Evolutionary conservation across 2,329 filamentous ascomycete species (phyloP).

Genomic region (Graphilbum fragrans): DNA sequence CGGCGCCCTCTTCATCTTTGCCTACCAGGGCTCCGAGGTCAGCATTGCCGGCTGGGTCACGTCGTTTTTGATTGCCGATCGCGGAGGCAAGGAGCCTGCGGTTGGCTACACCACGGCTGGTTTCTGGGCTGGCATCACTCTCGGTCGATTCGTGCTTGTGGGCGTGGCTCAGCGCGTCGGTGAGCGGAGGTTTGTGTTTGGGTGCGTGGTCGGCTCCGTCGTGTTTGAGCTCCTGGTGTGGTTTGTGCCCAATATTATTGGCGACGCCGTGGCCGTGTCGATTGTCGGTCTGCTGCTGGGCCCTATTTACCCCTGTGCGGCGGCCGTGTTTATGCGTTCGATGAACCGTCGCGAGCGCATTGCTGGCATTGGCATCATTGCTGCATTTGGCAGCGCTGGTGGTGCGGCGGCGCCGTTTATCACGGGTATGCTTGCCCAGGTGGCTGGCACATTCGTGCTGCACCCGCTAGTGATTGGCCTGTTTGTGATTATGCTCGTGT

Average conservation of each 20-base stretch:
- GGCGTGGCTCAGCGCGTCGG: constrained; percentile 55
- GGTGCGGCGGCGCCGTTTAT: constrained; percentile 56
- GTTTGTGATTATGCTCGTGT: constrained; percentile 51
- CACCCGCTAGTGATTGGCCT: constrained; percentile 55
- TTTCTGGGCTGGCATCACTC: constrained; percentile 62
- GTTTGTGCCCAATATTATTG: constrained; percentile 64
- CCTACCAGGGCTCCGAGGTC: constrained; percentile 77
- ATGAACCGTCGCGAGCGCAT: constrained; percentile 49
- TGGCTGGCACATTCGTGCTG: constrained; percentile 49
- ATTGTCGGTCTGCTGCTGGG: constrained; percentile 66
- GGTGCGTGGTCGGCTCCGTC: constrained; percentile 46
- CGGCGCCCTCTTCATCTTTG: constrained; percentile 71
- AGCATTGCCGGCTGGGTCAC: constrained; percentile 80
- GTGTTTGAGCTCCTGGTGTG: constrained; percentile 67
- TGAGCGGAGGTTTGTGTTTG: constrained; percentile 57
- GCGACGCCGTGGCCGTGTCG: constrained; percentile 53
- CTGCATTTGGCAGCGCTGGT: constrained; percentile 56
- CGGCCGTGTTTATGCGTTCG: constrained; percentile 48
- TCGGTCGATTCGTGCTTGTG: constrained; percentile 62
- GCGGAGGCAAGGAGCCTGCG: constrained; percentile 53
- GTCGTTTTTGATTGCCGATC: constrained; percentile 65
- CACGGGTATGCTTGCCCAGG: constrained; percentile 51
- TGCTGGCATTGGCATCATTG: constrained; percentile 54
- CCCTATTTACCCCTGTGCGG: constrained; percentile 66
- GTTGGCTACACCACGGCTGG: constrained; percentile 72